Conservation (phyloP, 768 basidiomycete species). For the Phlebiopsis gigantea region DNA sequence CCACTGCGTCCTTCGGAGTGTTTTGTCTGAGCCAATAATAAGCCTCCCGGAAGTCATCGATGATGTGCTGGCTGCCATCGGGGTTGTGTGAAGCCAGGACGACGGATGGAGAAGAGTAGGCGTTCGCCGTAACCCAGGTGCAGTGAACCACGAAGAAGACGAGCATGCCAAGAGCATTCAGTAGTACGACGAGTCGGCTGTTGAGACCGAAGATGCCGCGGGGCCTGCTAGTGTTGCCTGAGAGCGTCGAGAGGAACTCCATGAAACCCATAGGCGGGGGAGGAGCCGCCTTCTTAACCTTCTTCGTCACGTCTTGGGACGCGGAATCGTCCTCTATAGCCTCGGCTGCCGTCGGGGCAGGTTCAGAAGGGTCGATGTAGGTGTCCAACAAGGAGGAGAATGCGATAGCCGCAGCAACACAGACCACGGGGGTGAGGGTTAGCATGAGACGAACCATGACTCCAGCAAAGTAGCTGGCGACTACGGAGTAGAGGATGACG, state of each 20-base stretch:
- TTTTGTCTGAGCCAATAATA: conserved; percentile 99
- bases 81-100: conserved; percentile 75
- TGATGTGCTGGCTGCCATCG: conserved; percentile 90
- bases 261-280: conserved; percentile 22
- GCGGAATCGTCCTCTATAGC: conserved; percentile 21
- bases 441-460: conserved; percentile 99
- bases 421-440: conserved; percentile 94
- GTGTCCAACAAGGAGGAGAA: conserved; percentile 84
- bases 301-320: conserved; percentile 28
- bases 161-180: conserved; percentile 74
- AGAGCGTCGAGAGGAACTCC: conserved; percentile 15
- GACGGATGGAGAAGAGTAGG: conserved; percentile 97
- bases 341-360: conserved; percentile 34
- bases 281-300: conserved; percentile 46
- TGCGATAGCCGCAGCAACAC: conserved; percentile 88
- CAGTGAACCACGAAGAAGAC: conserved; percentile 92
- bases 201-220: conserved; percentile 82
- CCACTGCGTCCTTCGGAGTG: conserved; percentile 85
- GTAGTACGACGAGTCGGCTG: conserved; percentile 67
- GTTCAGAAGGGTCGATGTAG: conserved; percentile 82
- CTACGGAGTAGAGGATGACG: conserved; percentile 94
- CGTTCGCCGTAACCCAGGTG: conserved; percentile 91
- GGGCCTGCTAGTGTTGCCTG: conserved; percentile 24
- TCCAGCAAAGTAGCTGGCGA: conserved; percentile 97
- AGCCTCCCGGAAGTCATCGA: conserved; percentile 98